These are phyloP conservation scores for Nakaseomyces sp. DNA, from an alignment of 1,139 yeast species.

Conservation along the genomic window DNA sequence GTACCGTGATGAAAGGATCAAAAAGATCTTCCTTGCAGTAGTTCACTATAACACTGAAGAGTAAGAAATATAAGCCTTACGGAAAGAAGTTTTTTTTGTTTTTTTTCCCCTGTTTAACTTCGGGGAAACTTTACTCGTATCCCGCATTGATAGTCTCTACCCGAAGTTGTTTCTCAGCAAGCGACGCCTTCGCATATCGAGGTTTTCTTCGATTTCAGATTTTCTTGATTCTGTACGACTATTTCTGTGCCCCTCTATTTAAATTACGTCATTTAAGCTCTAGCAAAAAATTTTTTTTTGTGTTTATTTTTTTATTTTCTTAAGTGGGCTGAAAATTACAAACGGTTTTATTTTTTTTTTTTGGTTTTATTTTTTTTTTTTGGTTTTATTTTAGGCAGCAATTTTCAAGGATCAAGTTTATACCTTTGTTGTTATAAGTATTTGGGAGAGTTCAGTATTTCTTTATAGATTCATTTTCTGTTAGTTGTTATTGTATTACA, in stretches of 20 bases:
- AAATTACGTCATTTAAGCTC: neutral
- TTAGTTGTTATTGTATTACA: neutral
- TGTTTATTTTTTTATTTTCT: neutral
- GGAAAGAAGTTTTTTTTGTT: no score
- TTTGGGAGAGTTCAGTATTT: neutral
- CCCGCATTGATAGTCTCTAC: no score
- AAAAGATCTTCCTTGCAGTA: constrained; percentile 3
- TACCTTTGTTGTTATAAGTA: neutral
- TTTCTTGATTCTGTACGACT: neutral
- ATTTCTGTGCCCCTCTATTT: neutral
- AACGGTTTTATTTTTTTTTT: neutral
- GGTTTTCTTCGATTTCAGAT: no score
- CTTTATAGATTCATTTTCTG: neutral
- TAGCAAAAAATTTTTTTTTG: neutral
- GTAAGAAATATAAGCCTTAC: no score
- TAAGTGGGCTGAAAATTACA: neutral
- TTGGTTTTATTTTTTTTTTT: neutral
- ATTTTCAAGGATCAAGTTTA: no score
- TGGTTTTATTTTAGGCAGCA: neutral
- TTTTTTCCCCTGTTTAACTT: no score
- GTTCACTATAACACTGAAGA: neutral
- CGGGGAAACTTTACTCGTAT: no score
- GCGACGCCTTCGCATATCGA: no score
- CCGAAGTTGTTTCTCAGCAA: no score
- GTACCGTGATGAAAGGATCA: constrained; percentile 7